Percentiles rank a stretch among this genome's conserved stretches.
phyloP scores from a whole-genome alignment of 768 basidiomycete species.

The Leccinum subtestaceum region DNA sequence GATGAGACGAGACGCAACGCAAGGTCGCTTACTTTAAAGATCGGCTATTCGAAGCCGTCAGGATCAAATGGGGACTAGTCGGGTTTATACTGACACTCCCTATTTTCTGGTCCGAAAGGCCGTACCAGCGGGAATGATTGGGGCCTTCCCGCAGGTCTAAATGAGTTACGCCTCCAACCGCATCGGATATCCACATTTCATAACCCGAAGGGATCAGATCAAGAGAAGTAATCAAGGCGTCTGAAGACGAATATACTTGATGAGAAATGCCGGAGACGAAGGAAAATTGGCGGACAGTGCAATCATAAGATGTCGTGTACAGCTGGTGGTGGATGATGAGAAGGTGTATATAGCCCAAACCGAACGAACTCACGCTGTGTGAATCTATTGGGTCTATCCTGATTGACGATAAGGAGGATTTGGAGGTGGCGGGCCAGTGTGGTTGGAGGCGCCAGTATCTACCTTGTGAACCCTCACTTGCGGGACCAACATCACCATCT shows the following conservation, averaged over 20 bases:
- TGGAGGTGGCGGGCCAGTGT: slow-evolving; percentile 81
- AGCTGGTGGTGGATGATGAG: slow-evolving; percentile 43
- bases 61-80: slow-evolving; percentile 55
- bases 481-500: slow-evolving; percentile 47
- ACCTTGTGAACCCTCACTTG: slow-evolving; percentile 55
- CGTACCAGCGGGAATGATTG: slow-evolving; percentile 57
- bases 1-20: neutral
- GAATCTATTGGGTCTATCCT: slow-evolving; percentile 75
- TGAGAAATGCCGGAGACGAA: slow-evolving; percentile 70
- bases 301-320: slow-evolving; percentile 81
- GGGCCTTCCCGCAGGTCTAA: slow-evolving; percentile 67
- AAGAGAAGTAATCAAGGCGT: slow-evolving; percentile 65
- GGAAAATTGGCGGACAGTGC: slow-evolving; percentile 68
- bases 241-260: slow-evolving; percentile 60
- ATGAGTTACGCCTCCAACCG: slow-evolving; percentile 66
- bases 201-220: slow-evolving; percentile 66
- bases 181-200: slow-evolving; percentile 86
- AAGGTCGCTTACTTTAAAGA: slow-evolving; percentile 53
- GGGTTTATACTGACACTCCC: slow-evolving; percentile 82
- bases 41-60: slow-evolving; percentile 77
- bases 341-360: neutral
- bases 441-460: slow-evolving; percentile 77
- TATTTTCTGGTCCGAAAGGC: slow-evolving; percentile 68
- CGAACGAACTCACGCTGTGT: slow-evolving; percentile 53
- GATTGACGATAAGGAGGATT: slow-evolving; percentile 76